Evolutionary conservation across 768 basidiomycete genomes (phyloP), one percentile per base, ranked within the genome.

Genomic region (Termitomyces titanicus): DNA sequence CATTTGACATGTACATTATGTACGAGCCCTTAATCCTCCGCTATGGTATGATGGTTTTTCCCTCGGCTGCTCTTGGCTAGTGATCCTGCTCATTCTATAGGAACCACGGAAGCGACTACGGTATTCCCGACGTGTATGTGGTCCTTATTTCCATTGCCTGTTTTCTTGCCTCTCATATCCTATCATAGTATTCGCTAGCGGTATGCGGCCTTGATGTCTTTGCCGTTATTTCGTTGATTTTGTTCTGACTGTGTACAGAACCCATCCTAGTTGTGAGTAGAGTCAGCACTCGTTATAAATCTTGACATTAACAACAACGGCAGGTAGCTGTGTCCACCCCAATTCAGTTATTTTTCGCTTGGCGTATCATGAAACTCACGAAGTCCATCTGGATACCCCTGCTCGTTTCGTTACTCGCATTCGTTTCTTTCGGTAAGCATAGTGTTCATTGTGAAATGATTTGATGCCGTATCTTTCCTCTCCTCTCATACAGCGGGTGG

Each of bases 341-440:
- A 2, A 64, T 67, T 0, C 67, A 67, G 53, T 3, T 60, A 3
- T 67, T 67, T 29, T 62, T 67, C 12, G 61, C 64, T 0, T 62
- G 60, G 59, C 48, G 65, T 5, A 63, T 68, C 10, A 45, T 52
- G 47, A 50, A 42, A 9, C 49, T 68, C 15, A 62, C 59, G 11
- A 37, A 55, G 11, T 62, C 58, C 1, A 38, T 43, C 20, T 63
- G 60, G 58, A 55, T 69, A 1, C 47, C 63, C 17, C 22, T 29
- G 17, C 1, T 61, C 18, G 57, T 68, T 12, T 43, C 45, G 5
- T 10, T 65, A 3, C 39, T 65, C 10, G 57, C 44, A 13, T 7
- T 39, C 10, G 34, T 15, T 15, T 50, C 48, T 8, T 27, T 50
- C 6, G 48, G 48, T 29, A 25, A 43, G 42, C 6, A 25, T 43